phyloP scores from a whole-genome alignment of 192 early-diverging fungal species.

The Podila verticillata region DNA sequence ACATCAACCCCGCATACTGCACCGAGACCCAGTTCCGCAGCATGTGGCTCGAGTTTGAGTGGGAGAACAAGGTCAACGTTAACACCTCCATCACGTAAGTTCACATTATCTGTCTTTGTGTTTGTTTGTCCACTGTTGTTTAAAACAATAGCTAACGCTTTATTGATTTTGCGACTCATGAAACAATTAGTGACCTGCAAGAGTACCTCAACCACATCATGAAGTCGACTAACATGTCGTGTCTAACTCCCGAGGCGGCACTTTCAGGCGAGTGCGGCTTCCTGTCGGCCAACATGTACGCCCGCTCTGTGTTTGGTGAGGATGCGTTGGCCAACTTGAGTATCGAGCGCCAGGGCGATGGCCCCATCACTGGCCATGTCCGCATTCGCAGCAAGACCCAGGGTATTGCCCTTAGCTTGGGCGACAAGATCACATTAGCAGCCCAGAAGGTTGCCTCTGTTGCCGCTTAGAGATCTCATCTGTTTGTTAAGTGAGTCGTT shows the following conservation, averaged over 20 bases:
- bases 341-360: constrained; percentile 81
- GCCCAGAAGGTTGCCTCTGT: constrained; percentile 56
- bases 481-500: background rate
- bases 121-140: background rate
- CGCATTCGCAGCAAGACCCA: constrained; percentile 98
- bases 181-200: constrained; percentile 74
- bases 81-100: constrained; percentile 89
- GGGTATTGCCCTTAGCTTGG: constrained; percentile 95
- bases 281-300: constrained; percentile 97
- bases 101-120: background rate
- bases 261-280: constrained; percentile 96
- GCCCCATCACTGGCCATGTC: constrained; percentile 93
- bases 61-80: constrained; percentile 99
- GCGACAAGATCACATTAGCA: constrained; percentile 80
- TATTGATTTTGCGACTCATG: background rate
- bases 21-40: constrained; percentile 94
- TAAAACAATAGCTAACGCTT: background rate
- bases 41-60: constrained; percentile 99
- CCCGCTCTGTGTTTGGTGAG: constrained; percentile 96
- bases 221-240: constrained; percentile 98
- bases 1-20: constrained; percentile 93
- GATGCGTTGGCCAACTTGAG: constrained; percentile 98
- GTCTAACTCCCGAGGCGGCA: constrained; percentile 93
- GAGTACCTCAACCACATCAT: constrained; percentile 93
- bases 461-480: constrained; percentile 11